Evolutionary conservation across 306 rosid genomes (phyloP).

Genomic region (Dalbergia oliveri): DNA sequence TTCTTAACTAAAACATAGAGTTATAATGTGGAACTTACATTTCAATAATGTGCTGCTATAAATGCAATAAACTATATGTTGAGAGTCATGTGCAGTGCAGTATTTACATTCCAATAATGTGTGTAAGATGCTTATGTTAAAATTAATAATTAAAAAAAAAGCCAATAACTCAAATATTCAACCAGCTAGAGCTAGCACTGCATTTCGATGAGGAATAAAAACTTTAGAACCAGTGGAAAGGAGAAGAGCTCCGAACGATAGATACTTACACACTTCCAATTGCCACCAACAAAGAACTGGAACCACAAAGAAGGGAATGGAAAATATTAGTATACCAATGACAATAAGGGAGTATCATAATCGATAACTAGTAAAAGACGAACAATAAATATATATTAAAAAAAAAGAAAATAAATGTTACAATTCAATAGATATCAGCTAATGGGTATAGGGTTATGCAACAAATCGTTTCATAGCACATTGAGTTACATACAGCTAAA

Average conservation of each 20-base stretch:
- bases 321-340: slow-evolving; percentile 28
- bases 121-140: background rate
- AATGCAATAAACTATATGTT: background rate
- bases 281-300: slow-evolving; percentile 98
- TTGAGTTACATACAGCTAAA: background rate
- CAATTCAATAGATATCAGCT: background rate
- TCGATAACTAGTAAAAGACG: background rate
- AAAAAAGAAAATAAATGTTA: background rate
- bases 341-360: background rate
- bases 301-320: slow-evolving; percentile 40
- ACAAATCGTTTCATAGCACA: background rate
- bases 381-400: background rate
- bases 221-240: background rate
- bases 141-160: background rate
- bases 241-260: background rate
- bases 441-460: background rate
- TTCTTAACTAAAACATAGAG: slow-evolving; percentile 10
- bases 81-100: background rate
- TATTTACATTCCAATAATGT: background rate
- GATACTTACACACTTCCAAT: slow-evolving; percentile 97
- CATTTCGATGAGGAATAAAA: background rate
- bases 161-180: background rate
- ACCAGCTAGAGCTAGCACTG: slow-evolving; percentile 25
- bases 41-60: slow-evolving; percentile 8
- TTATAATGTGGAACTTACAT: slow-evolving; percentile 6